Conservation (phyloP, 2,329 filamentous ascomycete genomes). For the Pseudocercospora vitis region DNA sequence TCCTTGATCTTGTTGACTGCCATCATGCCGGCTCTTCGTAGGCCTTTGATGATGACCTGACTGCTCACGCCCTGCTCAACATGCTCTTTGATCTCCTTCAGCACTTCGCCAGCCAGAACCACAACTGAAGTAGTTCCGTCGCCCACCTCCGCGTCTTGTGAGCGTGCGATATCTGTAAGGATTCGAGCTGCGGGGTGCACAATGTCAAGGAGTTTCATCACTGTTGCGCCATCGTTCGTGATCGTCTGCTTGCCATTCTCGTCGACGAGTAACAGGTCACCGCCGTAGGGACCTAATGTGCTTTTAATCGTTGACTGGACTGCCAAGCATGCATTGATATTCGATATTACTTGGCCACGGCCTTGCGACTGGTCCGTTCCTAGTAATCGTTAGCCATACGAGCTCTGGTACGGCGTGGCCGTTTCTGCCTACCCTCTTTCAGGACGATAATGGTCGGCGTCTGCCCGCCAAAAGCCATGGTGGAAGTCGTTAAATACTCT, state of each 20-base stretch:
- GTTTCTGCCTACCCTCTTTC: slow-evolving; percentile 73
- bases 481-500: slow-evolving; percentile 28
- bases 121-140: slow-evolving; percentile 98
- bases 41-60: slow-evolving; percentile 94
- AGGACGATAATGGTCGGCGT: slow-evolving; percentile 97
- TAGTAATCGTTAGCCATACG: slow-evolving; percentile 44
- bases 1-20: slow-evolving; percentile 99
- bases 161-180: slow-evolving; percentile 95
- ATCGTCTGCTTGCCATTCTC: slow-evolving; percentile 95
- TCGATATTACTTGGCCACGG: slow-evolving; percentile 93
- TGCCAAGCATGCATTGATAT: slow-evolving; percentile 96
- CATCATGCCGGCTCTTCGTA: slow-evolving; percentile 82
- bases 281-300: slow-evolving; percentile 93
- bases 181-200: slow-evolving; percentile 96
- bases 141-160: slow-evolving; percentile 97
- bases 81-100: slow-evolving; percentile 94
- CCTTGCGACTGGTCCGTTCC: slow-evolving; percentile 97
- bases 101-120: slow-evolving; percentile 92
- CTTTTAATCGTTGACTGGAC: slow-evolving; percentile 95
- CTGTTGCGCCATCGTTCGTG: slow-evolving; percentile 97
- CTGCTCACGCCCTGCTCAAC: slow-evolving; percentile 97
- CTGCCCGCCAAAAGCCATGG: slow-evolving; percentile 95
- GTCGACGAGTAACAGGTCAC: slow-evolving; percentile 93
- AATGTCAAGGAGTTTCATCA: slow-evolving; percentile 99
- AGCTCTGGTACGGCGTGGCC: not conserved